Percentiles rank a stretch among this genome's conserved stretches.
Conservation (phyloP, 176 grass and related monocot genomes). For the Zizania latifolia region DNA sequence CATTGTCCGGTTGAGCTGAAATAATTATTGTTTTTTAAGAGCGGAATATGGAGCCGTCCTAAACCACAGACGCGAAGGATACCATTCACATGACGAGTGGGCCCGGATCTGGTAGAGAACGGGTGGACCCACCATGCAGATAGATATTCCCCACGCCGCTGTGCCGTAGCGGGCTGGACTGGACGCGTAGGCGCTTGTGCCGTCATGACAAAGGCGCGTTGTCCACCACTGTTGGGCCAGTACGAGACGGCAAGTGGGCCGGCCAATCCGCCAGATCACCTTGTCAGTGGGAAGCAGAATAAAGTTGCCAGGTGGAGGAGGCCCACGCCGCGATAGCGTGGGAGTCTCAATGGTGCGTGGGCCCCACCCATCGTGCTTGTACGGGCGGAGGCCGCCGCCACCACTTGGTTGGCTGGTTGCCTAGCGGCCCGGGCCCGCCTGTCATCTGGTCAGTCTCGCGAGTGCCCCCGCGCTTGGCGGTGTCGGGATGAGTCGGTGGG, state of each 20-base stretch:
- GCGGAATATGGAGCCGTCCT: no score
- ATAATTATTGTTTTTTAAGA: no score
- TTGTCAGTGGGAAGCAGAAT: conserved; percentile 25
- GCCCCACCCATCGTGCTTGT: conserved; percentile 9
- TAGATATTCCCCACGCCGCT: no score
- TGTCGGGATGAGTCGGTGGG: no score
- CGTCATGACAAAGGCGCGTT: conserved; percentile 9
- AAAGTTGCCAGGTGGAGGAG: background rate
- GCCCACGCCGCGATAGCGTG: conserved; percentile 20
- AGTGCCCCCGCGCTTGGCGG: background rate
- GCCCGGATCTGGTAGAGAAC: background rate
- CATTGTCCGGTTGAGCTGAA: no score
- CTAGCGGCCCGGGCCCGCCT: background rate
- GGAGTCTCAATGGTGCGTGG: conserved; percentile 2
- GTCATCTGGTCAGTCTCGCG: background rate
- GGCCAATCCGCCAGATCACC: conserved; percentile 23
- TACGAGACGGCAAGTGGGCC: conserved; percentile 33
- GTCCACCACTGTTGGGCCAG: background rate
- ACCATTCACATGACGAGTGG: background rate
- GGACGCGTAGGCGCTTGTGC: background rate
- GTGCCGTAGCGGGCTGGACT: background rate
- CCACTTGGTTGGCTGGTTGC: no score
- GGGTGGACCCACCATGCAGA: background rate
- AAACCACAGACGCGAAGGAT: background rate
- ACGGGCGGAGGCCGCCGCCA: conserved; percentile 4